Percentiles rank a stretch among this genome's conserved stretches.
These are phyloP conservation scores for Meira nashicola DNA, from an alignment of 1,284 basidiomycete species.

Conservation along the genomic window DNA sequence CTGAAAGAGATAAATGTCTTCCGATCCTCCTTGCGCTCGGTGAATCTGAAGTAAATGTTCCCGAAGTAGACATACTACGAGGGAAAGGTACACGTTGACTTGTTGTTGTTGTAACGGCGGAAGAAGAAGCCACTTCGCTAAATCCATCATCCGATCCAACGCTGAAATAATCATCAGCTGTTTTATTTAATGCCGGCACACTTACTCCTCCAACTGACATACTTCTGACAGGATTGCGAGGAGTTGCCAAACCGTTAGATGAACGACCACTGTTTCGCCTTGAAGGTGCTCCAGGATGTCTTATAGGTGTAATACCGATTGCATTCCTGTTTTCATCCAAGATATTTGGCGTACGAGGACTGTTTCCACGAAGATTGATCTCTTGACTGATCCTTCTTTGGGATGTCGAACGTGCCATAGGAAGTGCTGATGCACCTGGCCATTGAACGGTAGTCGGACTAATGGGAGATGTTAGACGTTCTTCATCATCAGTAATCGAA, in stretches of 20 bases:
- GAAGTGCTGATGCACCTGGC: slow-evolving; percentile 7
- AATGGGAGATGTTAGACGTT: not conserved
- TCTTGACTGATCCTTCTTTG: slow-evolving; percentile 43
- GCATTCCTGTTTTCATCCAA: slow-evolving; percentile 25
- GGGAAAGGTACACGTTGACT: not conserved
- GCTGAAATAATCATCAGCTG: too few species aligned
- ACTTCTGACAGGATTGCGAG: too few species aligned
- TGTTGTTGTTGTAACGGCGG: too few species aligned
- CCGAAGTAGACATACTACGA: not conserved
- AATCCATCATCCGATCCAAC: too few species aligned
- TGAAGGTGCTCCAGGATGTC: slow-evolving; percentile 22
- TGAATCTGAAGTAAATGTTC: slow-evolving; percentile 20
- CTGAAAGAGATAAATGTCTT: slow-evolving; percentile 28
- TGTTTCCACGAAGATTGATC: slow-evolving; percentile 25
- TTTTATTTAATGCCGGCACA: too few species aligned
- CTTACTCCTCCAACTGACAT: too few species aligned
- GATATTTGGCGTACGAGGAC: not conserved
- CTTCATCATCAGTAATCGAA: not conserved
- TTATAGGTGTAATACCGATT: slow-evolving; percentile 20
- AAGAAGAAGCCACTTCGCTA: too few species aligned
- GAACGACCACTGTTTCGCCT: slow-evolving; percentile 39
- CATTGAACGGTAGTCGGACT: not conserved
- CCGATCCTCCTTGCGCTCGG: slow-evolving; percentile 28
- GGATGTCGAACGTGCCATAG: slow-evolving; percentile 26
- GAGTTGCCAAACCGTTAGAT: slow-evolving; percentile 1